A percentile compares a stretch with the other conserved stretches of the same genome.
phyloP scores from a whole-genome alignment of 306 rosid genomes.

The Echinosophora koreensis region DNA sequence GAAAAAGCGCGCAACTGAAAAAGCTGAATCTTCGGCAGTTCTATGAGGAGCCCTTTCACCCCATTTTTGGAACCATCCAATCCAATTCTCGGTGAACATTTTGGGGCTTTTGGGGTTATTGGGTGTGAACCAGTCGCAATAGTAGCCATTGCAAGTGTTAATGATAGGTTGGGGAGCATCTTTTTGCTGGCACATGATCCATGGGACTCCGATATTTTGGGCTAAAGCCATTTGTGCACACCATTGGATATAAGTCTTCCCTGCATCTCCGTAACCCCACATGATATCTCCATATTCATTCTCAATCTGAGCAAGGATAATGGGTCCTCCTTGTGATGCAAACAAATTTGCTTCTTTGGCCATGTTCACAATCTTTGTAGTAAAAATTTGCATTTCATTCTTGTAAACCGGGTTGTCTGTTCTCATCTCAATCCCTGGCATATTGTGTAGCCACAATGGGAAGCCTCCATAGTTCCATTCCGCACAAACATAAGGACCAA shows the following conservation, averaged over 20 bases:
- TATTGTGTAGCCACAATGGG: conserved; percentile 47
- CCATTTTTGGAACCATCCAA: no score
- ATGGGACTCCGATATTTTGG: conserved; percentile 42
- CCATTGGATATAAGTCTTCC: conserved; percentile 43
- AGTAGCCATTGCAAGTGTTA: not conserved
- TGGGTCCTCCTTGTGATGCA: conserved; percentile 49
- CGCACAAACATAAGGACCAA: conserved; percentile 51
- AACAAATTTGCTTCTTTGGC: conserved; percentile 43
- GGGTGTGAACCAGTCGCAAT: conserved; percentile 43
- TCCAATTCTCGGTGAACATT: conserved; percentile 53
- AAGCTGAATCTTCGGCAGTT: no score
- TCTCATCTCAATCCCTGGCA: conserved; percentile 36
- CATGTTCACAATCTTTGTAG: conserved; percentile 35
- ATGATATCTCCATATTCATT: no score
- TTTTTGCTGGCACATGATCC: conserved; percentile 21
- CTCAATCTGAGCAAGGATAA: conserved; percentile 34
- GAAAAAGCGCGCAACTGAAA: no score
- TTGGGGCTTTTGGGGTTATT: conserved; percentile 46
- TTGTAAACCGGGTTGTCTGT: conserved; percentile 38
- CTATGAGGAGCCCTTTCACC: no score
- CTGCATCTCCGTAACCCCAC: conserved; percentile 33
- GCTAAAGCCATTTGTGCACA: conserved; percentile 41
- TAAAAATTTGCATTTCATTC: conserved; percentile 47
- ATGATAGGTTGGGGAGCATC: no score
- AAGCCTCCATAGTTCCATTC: conserved; percentile 54